Percentiles rank a stretch among this genome's conserved stretches.
Conservation (phyloP, 2,329 filamentous ascomycete genomes). For the Diatrype stigma region DNA sequence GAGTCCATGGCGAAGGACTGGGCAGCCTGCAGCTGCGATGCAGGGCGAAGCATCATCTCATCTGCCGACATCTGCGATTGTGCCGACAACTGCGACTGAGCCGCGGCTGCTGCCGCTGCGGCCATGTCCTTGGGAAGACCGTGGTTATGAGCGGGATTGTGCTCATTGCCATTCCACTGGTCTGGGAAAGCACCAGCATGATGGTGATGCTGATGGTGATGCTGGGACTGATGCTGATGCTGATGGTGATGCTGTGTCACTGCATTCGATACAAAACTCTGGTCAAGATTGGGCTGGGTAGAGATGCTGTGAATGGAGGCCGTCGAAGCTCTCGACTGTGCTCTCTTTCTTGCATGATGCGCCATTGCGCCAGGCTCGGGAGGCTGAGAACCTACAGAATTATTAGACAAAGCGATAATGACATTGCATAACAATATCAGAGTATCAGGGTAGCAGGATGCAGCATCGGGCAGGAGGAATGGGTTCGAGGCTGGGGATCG, state of each 20-base stretch:
- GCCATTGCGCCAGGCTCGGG: slow-evolving; percentile 31
- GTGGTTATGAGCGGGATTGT: slow-evolving; percentile 12
- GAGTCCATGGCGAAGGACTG: slow-evolving; percentile 48
- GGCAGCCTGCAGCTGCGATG: slow-evolving; percentile 50
- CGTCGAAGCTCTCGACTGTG: slow-evolving; percentile 52
- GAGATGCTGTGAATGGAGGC: slow-evolving; percentile 52
- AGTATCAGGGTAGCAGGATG: not conserved
- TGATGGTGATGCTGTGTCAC: slow-evolving; percentile 19
- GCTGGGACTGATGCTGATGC: not conserved
- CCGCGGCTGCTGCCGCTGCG: slow-evolving; percentile 27
- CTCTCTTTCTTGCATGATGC: slow-evolving; percentile 43
- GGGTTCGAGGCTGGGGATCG: not conserved
- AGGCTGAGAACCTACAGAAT: slow-evolving; percentile 22
- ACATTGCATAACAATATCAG: not conserved
- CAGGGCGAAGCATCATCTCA: slow-evolving; percentile 56
- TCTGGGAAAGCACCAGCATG: slow-evolving; percentile 39
- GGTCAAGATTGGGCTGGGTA: slow-evolving; percentile 49
- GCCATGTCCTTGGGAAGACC: slow-evolving; percentile 40
- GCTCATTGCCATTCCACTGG: slow-evolving; percentile 47
- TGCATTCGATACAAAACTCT: slow-evolving; percentile 32
- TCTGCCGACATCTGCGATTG: slow-evolving; percentile 50
- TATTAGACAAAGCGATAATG: slow-evolving; percentile 5
- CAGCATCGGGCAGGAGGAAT: too few relatives aligned
- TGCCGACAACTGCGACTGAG: slow-evolving; percentile 44
- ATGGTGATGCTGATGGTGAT: not conserved